Evolutionary conservation across 2,329 filamentous ascomycete species (phyloP).

Genomic region (Colletotrichum eremochloae): DNA sequence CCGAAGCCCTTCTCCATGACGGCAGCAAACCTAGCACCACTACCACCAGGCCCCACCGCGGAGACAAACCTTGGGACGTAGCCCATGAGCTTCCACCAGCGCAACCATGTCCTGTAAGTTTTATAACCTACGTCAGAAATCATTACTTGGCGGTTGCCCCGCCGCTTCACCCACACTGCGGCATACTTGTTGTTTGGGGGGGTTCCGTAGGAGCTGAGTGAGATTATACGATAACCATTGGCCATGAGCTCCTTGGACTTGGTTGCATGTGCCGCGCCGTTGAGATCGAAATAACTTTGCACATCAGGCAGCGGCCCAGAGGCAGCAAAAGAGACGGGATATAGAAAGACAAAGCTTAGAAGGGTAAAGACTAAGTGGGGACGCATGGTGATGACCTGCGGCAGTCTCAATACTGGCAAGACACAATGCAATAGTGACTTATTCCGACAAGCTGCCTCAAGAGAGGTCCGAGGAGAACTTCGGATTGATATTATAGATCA

Average conservation of each 20-base stretch:
- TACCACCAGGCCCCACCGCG: constrained; percentile 31
- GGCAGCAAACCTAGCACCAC: constrained; percentile 36
- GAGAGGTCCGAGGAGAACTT: too few relatives aligned
- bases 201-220: constrained; percentile 41
- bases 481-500: too few relatives aligned
- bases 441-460: too few relatives aligned
- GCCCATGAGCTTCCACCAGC: constrained; percentile 29
- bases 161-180: constrained; percentile 38
- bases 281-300: constrained; percentile 29
- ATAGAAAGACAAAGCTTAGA: not conserved
- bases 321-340: not conserved
- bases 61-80: constrained; percentile 41
- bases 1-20: constrained; percentile 39
- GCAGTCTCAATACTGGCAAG: too few relatives aligned
- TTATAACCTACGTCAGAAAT: constrained; percentile 36
- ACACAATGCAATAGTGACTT: too few relatives aligned
- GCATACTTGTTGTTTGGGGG: constrained; percentile 28
- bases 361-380: not conserved
- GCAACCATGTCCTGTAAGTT: constrained; percentile 38
- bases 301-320: not conserved
- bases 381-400: not conserved
- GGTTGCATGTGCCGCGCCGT: constrained; percentile 21
- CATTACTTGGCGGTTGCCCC: constrained; percentile 5
- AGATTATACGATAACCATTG: constrained; percentile 39
- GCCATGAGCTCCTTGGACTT: constrained; percentile 24